Evolutionary conservation across 495 filamentous ascomycete genomes (phyloP), one percentile per base, ranked within the genome.

Genomic region (Penicillium mononematosum): DNA sequence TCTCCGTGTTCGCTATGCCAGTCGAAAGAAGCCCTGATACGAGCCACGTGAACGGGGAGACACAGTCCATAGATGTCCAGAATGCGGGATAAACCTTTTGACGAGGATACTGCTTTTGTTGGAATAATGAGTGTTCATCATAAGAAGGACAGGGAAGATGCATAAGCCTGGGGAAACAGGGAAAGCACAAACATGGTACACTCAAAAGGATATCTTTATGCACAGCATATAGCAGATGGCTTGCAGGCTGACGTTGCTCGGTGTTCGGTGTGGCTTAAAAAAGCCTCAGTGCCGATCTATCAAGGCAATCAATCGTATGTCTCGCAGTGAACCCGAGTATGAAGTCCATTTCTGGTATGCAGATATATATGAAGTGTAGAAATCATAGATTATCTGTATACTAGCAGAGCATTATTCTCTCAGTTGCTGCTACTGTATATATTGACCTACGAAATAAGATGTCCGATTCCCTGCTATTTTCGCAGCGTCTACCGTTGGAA

Each of bases 21-120:
- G 78, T 73, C 14, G 49, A 67, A 67, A 77, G 66, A 45, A 81
- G 67, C 32, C 71, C 76, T 20, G 70, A 67, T 17, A 80, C 67
- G 7, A 82, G 66, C 49, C 83, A 87, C 1, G 80, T 83, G 45
- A 81, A 71, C 0, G 77, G 78, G 2, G 67, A 70, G 10, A 74
- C 59, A 45, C 65, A 71, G 63, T 79, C 78, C 77, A 80, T 81
- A 75, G 88, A 89, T 57, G 85, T 85, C 85, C 86, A 90, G 77
- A 89, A 90, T 9, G 85, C 14, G 87, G 72, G 7, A 71, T 8
- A 42, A 7, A 4, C 39, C 19, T 42, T 9, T 42, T 42, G 5
- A 42, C n/a, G 16, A 42, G 39, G 39, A 42, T 42, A 4, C 39
- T 42, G 19, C 20, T 42, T 42, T 42, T 5, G 16, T 14, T 2